Conservation (phyloP, 768 basidiomycete species). For the Mycena vitilis region DNA sequence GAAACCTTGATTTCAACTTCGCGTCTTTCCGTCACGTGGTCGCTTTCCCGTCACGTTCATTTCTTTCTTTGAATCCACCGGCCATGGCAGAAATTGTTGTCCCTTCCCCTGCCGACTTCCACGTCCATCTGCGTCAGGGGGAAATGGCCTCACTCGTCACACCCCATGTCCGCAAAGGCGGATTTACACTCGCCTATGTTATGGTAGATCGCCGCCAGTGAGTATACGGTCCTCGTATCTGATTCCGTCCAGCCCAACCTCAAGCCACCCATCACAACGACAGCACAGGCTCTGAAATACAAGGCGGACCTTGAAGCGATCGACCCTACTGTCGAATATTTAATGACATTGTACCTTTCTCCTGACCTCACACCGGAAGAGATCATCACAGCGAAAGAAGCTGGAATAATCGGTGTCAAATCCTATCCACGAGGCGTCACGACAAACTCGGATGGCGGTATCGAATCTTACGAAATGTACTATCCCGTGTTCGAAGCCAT, state of each 20-base stretch:
- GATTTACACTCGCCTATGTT: constrained; percentile 92
- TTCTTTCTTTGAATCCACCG: background rate
- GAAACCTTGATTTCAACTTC: background rate
- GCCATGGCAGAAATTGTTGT: constrained; percentile 41
- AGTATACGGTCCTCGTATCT: constrained; percentile 4
- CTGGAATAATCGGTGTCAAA: constrained; percentile 93
- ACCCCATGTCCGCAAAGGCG: constrained; percentile 90
- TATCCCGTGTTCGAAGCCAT: constrained; percentile 94
- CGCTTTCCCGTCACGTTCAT: background rate
- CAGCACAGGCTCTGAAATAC: constrained; percentile 85
- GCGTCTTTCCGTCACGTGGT: too few species aligned
- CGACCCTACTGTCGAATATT: constrained; percentile 83
- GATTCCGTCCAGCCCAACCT: constrained; percentile 81
- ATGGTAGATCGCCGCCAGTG: constrained; percentile 70
- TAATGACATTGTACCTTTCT: constrained; percentile 98
- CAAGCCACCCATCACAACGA: constrained; percentile 86
- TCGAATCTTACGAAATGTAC: constrained; percentile 94
- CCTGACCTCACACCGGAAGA: constrained; percentile 91
- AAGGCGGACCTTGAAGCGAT: constrained; percentile 78
- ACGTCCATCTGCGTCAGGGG: constrained; percentile 96
- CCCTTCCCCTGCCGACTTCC: constrained; percentile 87
- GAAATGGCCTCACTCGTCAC: constrained; percentile 84
- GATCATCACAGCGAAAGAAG: constrained; percentile 85
- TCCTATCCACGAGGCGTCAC: constrained; percentile 98
- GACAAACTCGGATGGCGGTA: constrained; percentile 95